Base-by-base conservation (phyloP, 805 yeast genomes). In the Candida gorgasii region DNA sequence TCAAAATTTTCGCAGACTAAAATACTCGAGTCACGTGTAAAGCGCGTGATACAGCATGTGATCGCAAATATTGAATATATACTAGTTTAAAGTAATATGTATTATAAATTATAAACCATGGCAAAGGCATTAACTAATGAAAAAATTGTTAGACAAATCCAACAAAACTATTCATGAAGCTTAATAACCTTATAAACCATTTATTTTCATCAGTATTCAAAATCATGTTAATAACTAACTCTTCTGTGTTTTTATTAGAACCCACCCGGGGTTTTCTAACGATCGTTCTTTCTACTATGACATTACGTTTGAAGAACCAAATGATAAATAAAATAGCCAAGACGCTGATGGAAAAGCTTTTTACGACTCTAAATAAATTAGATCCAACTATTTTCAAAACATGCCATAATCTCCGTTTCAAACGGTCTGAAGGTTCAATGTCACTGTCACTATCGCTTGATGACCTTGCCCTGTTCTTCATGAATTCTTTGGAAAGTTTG, bases 291-390 rank as follows among this genome's bases (percentile, higher is more conserved):
- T 63, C 48, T 7, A 70, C 73, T 19, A 58, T 43, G 14, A 69
- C 74, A 46, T 67, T 70, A 48, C 50, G 63, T 51, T 70, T 69
- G 34, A 67, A 47, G 42, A 69, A 66, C 76, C 76, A 70, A 15
- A 65, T 61, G 33, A 70, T 49, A 48, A 70, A 67, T 44, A 69
- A 54, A 8, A 67, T 51, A 5, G 75, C 65, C 39, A 69, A 47
- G 30, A 65, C 35, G 41, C 70, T 65, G 36, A 67, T 53, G 14
- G 68, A 49, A 42, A 69, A 61, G 44, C 63, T 67, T 45, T 67
- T 67, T 18, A 62, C 37, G 13, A 63, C 51, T 26, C 56, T 55
- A 36, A 62, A 49, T 7, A 53, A 48, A 39, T 61, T 57, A 34
- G 39, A 46, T 1, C 73, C 74, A 12, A 65, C 27, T 5, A 62